phyloP scores from a whole-genome alignment of 2,329 filamentous ascomycete species.

The Neofusicoccum sp. region DNA sequence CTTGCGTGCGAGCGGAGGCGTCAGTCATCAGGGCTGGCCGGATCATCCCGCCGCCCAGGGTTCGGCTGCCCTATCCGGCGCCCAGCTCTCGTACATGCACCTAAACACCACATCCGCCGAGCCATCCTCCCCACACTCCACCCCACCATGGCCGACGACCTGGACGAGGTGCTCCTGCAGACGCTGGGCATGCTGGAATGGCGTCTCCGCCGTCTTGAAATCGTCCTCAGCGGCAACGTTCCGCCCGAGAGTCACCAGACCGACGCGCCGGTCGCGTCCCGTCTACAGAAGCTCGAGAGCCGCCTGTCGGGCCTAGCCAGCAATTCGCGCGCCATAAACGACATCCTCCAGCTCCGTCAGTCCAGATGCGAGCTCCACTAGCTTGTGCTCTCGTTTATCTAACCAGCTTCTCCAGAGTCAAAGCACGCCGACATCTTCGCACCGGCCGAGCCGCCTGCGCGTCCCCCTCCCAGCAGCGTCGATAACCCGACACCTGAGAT shows the following conservation, averaged over 20 bases:
- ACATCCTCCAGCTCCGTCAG: constrained; percentile 45
- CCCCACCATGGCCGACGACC: constrained; percentile 32
- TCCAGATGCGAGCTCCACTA: not conserved
- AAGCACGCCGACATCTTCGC: constrained; percentile 45
- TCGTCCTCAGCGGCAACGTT: constrained; percentile 42
- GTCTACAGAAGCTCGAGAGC: constrained; percentile 42
- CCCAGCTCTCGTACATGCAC: not conserved
- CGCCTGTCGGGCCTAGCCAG: constrained; percentile 42
- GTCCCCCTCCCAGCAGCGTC: constrained; percentile 10
- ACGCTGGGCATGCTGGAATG: constrained; percentile 50
- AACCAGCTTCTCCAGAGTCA: constrained; percentile 32
- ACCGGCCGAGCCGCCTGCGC: constrained; percentile 11
- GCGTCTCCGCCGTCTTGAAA: constrained; percentile 48
- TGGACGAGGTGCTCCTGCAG: constrained; percentile 43
- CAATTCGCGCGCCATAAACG: constrained; percentile 42
- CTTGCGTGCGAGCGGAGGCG: constrained; percentile 20
- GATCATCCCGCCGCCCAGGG: constrained; percentile 12
- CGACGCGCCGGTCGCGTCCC: constrained; percentile 34
- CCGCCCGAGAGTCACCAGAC: constrained; percentile 29
- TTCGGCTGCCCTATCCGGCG: constrained; percentile 16
- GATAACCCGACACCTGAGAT: constrained; percentile 22
- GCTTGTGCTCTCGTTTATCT: not conserved
- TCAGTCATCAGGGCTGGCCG: constrained; percentile 8
- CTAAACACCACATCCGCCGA: not conserved
- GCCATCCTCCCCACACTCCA: not conserved